These are phyloP conservation scores for Pisolithus orientalis DNA, from an alignment of 768 basidiomycete genomes.

Conservation along the genomic window DNA sequence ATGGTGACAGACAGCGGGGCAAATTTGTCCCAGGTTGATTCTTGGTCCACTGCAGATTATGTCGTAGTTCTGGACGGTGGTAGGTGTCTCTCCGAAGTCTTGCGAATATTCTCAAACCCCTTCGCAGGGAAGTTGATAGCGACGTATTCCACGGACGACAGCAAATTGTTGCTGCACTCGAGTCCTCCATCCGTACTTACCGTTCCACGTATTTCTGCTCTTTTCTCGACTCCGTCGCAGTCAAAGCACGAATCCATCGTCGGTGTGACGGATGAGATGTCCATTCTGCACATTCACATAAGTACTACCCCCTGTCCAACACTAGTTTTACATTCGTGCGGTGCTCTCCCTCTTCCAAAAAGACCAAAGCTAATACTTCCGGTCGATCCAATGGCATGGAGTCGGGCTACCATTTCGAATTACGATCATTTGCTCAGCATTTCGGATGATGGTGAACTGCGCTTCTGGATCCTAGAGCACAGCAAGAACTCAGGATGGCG, in stretches of 20 bases:
- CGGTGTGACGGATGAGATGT: slow-evolving; percentile 57
- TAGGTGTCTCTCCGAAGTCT: slow-evolving; percentile 21
- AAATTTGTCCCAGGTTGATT: slow-evolving; percentile 41
- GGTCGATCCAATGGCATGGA: slow-evolving; percentile 89
- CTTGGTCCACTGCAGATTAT: slow-evolving; percentile 54
- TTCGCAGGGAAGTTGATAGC: slow-evolving; percentile 46
- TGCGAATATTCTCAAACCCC: slow-evolving; percentile 6
- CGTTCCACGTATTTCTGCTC: slow-evolving; percentile 47
- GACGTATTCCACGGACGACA: slow-evolving; percentile 48
- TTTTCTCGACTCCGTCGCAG: slow-evolving; percentile 63
- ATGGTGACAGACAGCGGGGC: slow-evolving; percentile 41
- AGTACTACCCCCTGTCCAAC: slow-evolving; percentile 28
- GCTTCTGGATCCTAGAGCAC: slow-evolving; percentile 77
- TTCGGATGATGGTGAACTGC: slow-evolving; percentile 68
- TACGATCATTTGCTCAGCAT: slow-evolving; percentile 79
- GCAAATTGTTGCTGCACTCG: slow-evolving; percentile 49
- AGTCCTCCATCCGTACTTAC: slow-evolving; percentile 34
- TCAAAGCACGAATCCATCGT: slow-evolving; percentile 50
- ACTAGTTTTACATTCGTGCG: slow-evolving; percentile 43
- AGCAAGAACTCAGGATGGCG: slow-evolving; percentile 39
- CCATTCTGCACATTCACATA: slow-evolving; percentile 52
- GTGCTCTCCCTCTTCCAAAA: slow-evolving; percentile 45
- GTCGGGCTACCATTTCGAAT: slow-evolving; percentile 38
- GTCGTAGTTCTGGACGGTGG: slow-evolving; percentile 69
- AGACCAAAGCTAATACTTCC: slow-evolving; percentile 55